Evolutionary conservation across 352 stramenopile species (phyloP).

Genomic region (Phytopythium kandeliae): DNA sequence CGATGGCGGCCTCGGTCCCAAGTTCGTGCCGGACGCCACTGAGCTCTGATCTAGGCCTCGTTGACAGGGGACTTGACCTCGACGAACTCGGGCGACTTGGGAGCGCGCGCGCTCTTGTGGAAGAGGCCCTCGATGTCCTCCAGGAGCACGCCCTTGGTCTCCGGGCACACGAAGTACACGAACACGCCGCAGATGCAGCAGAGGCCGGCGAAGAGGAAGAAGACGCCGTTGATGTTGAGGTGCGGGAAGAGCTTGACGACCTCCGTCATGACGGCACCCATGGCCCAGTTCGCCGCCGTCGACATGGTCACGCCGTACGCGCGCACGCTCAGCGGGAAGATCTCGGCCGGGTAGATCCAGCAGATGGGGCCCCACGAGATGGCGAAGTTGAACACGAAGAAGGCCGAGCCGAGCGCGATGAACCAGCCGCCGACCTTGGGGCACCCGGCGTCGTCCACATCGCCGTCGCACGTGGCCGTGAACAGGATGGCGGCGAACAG

Average conservation of each 20-base stretch:
- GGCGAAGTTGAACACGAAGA: conserved; percentile 37
- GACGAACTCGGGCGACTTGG: too few species aligned
- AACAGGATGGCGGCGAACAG: conserved; percentile 32
- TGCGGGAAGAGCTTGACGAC: conserved; percentile 47
- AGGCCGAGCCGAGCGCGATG: conserved; percentile 36
- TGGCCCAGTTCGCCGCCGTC: conserved; percentile 45
- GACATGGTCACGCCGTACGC: conserved; percentile 41
- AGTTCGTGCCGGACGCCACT: too few species aligned
- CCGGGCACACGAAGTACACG: conserved; percentile 40
- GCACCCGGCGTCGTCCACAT: conserved; percentile 26
- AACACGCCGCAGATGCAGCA: conserved; percentile 35
- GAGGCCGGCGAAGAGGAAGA: conserved; percentile 48
- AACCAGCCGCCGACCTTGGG: conserved; percentile 28
- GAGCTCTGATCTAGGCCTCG: too few species aligned
- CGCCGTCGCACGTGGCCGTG: conserved; percentile 28
- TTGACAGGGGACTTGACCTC: too few species aligned
- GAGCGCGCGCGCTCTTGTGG: conserved; percentile 19
- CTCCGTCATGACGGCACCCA: conserved; percentile 42
- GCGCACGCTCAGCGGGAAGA: conserved; percentile 31
- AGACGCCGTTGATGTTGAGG: conserved; percentile 34
- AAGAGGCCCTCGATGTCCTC: conserved; percentile 61
- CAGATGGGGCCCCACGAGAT: conserved; percentile 31
- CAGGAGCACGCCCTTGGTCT: conserved; percentile 43
- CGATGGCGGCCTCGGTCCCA: too few species aligned
- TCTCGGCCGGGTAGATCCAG: conserved; percentile 35